Percentiles rank a stretch among this genome's conserved stretches.
phyloP scores from a whole-genome alignment of 768 basidiomycete genomes.

The Tricholomella constricta region DNA sequence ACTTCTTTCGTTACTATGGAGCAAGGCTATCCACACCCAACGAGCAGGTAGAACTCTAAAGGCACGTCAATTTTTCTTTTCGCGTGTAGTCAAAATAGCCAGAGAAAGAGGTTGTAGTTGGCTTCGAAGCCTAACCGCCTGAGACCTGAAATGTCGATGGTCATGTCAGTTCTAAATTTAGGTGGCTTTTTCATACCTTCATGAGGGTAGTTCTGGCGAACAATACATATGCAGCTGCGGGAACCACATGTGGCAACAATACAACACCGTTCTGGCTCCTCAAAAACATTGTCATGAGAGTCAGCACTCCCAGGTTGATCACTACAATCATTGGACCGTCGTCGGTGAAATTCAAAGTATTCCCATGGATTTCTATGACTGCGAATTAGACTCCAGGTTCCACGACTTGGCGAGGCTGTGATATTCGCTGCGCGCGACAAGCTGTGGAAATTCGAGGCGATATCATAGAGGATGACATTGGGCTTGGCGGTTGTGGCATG shows the following conservation, averaged over 20 bases:
- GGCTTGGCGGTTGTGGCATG: neutral
- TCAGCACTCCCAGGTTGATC: neutral
- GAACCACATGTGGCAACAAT: neutral
- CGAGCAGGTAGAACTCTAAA: neutral
- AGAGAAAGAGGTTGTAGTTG: neutral
- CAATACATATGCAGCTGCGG: neutral
- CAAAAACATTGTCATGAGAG: neutral
- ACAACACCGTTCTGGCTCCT: neutral
- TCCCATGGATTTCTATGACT: neutral
- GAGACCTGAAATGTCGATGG: neutral
- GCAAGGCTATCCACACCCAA: conserved; percentile 1
- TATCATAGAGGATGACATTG: neutral
- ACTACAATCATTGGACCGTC: neutral
- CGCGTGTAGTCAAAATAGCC: neutral
- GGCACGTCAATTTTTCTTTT: neutral
- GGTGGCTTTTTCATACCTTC: neutral
- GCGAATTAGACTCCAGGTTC: neutral
- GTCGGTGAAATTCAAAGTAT: neutral
- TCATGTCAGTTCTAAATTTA: neutral
- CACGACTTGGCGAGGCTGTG: neutral
- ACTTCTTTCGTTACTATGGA: neutral
- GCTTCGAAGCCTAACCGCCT: conserved; percentile 4
- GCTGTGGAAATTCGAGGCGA: neutral
- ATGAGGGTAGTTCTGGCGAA: neutral
- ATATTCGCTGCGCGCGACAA: neutral